Conservation (phyloP, 2,329 filamentous ascomycete genomes). For the Arthrobotrys pseudoclavata region DNA sequence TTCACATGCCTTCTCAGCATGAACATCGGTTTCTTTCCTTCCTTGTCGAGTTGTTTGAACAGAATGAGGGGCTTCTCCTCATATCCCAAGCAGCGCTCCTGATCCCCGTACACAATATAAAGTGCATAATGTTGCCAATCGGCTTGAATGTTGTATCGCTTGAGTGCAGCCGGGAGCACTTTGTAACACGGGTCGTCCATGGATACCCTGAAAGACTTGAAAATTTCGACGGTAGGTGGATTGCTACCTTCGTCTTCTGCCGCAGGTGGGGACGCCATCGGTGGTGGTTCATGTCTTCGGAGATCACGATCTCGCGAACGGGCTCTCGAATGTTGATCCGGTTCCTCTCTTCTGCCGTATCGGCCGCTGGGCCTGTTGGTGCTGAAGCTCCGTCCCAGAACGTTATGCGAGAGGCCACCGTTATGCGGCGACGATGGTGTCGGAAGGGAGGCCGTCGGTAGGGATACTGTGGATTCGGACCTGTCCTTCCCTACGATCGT, state of each 20-base stretch:
- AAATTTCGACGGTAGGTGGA: slow-evolving; percentile 82
- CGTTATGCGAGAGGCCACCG: slow-evolving; percentile 42
- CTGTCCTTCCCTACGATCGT: slow-evolving; percentile 37
- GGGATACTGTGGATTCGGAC: slow-evolving; percentile 33
- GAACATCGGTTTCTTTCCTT: slow-evolving; percentile 99
- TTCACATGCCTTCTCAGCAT: slow-evolving; percentile 80
- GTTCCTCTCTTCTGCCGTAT: slow-evolving; percentile 51
- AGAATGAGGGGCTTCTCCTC: slow-evolving; percentile 94
- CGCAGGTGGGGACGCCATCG: slow-evolving; percentile 48
- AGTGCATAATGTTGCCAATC: slow-evolving; percentile 97
- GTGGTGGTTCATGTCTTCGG: slow-evolving; percentile 19
- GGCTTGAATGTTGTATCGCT: slow-evolving; percentile 98
- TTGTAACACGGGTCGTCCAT: slow-evolving; percentile 99
- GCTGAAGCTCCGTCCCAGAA: slow-evolving; percentile 45
- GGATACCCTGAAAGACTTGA: slow-evolving; percentile 97
- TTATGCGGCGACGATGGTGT: slow-evolving; percentile 30
- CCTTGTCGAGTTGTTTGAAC: slow-evolving; percentile 97
- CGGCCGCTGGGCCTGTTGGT: slow-evolving; percentile 51
- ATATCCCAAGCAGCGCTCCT: slow-evolving; percentile 90
- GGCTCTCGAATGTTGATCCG: slow-evolving; percentile 33
- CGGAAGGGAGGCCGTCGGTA: slow-evolving; percentile 5
- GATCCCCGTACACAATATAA: slow-evolving; percentile 98
- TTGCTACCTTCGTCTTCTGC: slow-evolving; percentile 60
- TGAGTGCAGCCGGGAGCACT: slow-evolving; percentile 92
- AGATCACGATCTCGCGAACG: slow-evolving; percentile 45